Percentiles rank a stretch among this genome's conserved stretches.
Conservation (phyloP, 495 filamentous ascomycete genomes). For the Penicillium silybi region DNA sequence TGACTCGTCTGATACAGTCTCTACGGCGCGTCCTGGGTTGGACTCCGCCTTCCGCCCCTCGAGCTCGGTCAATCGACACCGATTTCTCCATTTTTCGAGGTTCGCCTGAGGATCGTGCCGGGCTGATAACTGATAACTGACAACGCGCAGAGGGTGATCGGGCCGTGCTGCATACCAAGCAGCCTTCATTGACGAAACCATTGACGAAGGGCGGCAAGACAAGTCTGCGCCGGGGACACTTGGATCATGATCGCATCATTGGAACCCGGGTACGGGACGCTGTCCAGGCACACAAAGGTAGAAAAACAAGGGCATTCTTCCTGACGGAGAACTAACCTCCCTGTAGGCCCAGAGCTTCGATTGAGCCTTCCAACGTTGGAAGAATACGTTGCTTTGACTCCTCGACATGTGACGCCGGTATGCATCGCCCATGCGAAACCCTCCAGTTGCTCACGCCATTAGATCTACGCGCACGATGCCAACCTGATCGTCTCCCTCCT, state of each 20-base stretch:
- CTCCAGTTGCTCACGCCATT: conserved; percentile 22
- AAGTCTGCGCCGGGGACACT: conserved; percentile 44
- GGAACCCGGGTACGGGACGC: conserved; percentile 54
- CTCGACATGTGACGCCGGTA: conserved; percentile 69
- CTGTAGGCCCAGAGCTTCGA: conserved; percentile 44
- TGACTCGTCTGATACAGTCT: conserved; percentile 39
- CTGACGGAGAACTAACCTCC: conserved; percentile 1
- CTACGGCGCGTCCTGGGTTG: conserved; percentile 34
- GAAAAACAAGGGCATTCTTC: neutral
- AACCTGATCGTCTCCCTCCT: conserved; percentile 68
- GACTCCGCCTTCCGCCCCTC: conserved; percentile 12
- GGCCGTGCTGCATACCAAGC: conserved; percentile 50
- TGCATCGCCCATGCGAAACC: conserved; percentile 14
- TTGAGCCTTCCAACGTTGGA: conserved; percentile 62
- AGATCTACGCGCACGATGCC: conserved; percentile 73
- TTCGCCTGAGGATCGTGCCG: conserved; percentile 10
- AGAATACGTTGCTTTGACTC: conserved; percentile 63
- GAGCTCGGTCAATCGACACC: conserved; percentile 32
- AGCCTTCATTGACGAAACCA: conserved; percentile 47
- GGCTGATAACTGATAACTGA: neutral
- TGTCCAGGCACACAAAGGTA: conserved; percentile 49
- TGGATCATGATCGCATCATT: conserved; percentile 61
- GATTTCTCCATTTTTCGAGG: conserved; percentile 42
- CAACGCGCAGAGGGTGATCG: conserved; percentile 52
- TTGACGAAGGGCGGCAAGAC: conserved; percentile 44